These are phyloP conservation scores for Friedmanniomyces simplex DNA, from an alignment of 495 filamentous ascomycete species.

Conservation along the genomic window DNA sequence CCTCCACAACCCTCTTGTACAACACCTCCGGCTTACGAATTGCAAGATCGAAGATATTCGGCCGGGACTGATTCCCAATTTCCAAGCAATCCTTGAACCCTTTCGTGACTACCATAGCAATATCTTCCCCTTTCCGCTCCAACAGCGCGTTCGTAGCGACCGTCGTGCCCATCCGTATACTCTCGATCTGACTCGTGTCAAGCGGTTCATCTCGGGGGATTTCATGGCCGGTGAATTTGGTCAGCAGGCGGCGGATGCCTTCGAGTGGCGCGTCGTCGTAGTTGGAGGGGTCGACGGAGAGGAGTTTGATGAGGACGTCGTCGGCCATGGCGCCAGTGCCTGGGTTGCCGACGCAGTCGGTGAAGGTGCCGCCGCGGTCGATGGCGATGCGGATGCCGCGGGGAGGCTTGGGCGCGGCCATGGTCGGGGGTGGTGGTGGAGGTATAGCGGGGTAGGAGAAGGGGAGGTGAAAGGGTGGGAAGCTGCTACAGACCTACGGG, in stretches of 20 bases:
- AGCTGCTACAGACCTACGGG: neutral
- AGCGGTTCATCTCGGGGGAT: constrained; percentile 72
- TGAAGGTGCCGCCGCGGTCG: constrained; percentile 54
- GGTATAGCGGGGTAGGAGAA: neutral
- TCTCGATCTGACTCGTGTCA: constrained; percentile 69
- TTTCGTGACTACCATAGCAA: constrained; percentile 81
- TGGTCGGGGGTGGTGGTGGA: neutral
- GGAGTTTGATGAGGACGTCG: constrained; percentile 41
- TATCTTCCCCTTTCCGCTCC: constrained; percentile 87
- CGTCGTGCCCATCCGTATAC: constrained; percentile 41
- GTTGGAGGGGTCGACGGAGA: constrained; percentile 41
- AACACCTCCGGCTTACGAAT: constrained; percentile 39
- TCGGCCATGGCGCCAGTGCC: constrained; percentile 41
- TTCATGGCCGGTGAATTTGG: constrained; percentile 62
- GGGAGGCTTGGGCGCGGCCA: constrained; percentile 2
- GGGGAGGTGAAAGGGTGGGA: neutral
- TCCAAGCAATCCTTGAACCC: constrained; percentile 88
- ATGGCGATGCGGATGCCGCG: constrained; percentile 35
- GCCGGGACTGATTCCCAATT: constrained; percentile 43
- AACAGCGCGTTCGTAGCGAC: constrained; percentile 51
- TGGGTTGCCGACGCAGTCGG: constrained; percentile 46
- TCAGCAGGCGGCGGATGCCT: constrained; percentile 82
- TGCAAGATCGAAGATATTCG: constrained; percentile 39
- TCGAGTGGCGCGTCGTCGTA: constrained; percentile 44
- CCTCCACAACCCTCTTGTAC: constrained; percentile 37